Base-by-base conservation (phyloP, 169 alveolate genomes). In the Eimeria zaria region DNA sequence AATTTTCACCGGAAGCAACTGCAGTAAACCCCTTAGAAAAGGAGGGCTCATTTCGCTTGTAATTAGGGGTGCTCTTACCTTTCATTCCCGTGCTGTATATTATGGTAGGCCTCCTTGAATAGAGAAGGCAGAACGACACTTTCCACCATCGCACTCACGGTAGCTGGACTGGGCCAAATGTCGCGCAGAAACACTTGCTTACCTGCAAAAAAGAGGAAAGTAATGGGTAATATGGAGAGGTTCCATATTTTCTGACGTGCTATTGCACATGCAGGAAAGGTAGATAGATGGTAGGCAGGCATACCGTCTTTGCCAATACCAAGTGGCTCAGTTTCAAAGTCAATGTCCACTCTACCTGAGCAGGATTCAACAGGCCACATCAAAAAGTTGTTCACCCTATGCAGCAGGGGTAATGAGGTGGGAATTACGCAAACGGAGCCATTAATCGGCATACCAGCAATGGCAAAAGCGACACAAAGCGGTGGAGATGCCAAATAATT, bases 401-500 rank as follows among this genome's bases (percentile, higher is more conserved):
- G 85, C 24, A 74, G 20, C 55, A 24, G 85, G 12, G 33, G 36
- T 18, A 6, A 3, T 36, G 36, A 27, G 69, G 30, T 80, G 27
- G 48, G 30, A 30, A 12, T 30, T 33, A 48, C 46, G 30, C 71
- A 30, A 80, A 30, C 36, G 20, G 71, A 27, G 16, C 2, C 20
- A 58, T 18, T 20, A 84, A 60, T 2, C 58, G 33, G 92, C 92
- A 7, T 81, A 64, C 96, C 96, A 36, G 96, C 96, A 41, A 94
- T 39, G 30, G 96, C 96, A 95, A 98, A 99, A 44, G 99, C 99
- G 27, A 99, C 99, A 55, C 99, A 99, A 83, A 99, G 98, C 24
- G 99, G 99, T 11, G 99, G 99, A n/a, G 99, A 98, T 51, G 99
- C 99, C 83, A 99, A 98, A 95, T 98, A 99, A 98, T 99, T 99